Conservation (phyloP, 306 rosid species). For the Ceratonia siliqua region DNA sequence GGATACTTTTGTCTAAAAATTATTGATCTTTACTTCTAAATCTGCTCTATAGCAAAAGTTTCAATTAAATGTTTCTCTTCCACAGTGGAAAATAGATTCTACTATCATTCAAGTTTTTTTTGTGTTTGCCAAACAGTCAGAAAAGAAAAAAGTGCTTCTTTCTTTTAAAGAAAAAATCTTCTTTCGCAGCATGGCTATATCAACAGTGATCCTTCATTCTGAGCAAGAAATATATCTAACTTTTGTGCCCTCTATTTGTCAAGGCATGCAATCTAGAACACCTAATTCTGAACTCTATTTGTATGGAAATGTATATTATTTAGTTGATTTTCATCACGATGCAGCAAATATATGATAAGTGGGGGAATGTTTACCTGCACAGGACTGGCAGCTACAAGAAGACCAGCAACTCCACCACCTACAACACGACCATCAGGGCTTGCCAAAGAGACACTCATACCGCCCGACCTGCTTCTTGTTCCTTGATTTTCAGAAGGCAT, state of each 20-base stretch:
- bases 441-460: constrained; percentile 69
- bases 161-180: no score
- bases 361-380: constrained; percentile 56
- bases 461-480: constrained; percentile 69
- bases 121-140: no score
- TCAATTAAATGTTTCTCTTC: no score
- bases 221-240: constrained; percentile 5
- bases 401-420: constrained; percentile 78
- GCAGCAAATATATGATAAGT: neutral
- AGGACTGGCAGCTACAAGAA: constrained; percentile 70
- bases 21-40: no score
- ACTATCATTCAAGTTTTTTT: no score
- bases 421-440: constrained; percentile 69
- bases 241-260: neutral
- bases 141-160: no score
- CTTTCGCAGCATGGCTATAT: no score
- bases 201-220: no score
- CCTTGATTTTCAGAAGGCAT: constrained; percentile 71
- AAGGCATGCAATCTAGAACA: neutral
- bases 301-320: neutral
- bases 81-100: no score
- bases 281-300: neutral
- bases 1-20: no score
- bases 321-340: neutral
- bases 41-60: no score